These are phyloP conservation scores for Niveomyces coronatus DNA, from an alignment of 2,329 filamentous ascomycete genomes.

Conservation along the genomic window DNA sequence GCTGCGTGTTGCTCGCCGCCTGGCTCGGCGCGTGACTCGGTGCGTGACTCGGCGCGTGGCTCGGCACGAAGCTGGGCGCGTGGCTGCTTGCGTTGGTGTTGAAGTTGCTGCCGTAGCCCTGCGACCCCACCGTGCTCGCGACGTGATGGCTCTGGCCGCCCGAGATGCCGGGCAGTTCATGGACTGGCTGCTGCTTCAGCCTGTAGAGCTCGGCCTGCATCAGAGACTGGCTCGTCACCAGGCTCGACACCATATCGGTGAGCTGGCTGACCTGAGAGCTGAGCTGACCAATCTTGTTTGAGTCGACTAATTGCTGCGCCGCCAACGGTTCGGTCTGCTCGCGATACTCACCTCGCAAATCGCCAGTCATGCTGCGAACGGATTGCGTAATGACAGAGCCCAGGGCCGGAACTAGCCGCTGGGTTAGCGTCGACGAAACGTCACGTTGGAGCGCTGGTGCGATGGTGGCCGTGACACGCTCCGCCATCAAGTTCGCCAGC, in stretches of 20 bases:
- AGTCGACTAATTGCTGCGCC: conserved; percentile 39
- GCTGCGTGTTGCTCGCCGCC: conserved; percentile 20
- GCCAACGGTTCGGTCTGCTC: conserved; percentile 41
- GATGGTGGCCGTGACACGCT: conserved; percentile 59
- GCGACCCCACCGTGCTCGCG: conserved; percentile 16
- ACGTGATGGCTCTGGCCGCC: conserved; percentile 14
- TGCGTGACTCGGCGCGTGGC: conserved; percentile 21
- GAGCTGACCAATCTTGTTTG: conserved; percentile 63
- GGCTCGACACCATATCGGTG: conserved; percentile 56
- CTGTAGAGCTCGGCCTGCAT: conserved; percentile 57
- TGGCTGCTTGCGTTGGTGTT: conserved; percentile 20
- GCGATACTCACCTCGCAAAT: conserved; percentile 54
- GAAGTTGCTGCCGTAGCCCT: conserved; percentile 19
- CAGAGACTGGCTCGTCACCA: conserved; percentile 58
- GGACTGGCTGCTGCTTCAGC: conserved; percentile 39
- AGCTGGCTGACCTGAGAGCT: conserved; percentile 55
- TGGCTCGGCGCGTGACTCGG: conserved; percentile 26
- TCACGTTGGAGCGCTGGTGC: conserved; percentile 59
- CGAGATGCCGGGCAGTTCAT: conserved; percentile 28
- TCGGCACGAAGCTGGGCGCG: conserved; percentile 23
- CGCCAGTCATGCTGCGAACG: conserved; percentile 55
- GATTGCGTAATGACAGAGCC: conserved; percentile 54
- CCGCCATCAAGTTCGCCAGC: conserved; percentile 57
- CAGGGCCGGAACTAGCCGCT: conserved; percentile 56
- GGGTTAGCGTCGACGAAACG: conserved; percentile 49